Conservation (phyloP, 257 asterid genomes). For the Gentiana straminea region DNA sequence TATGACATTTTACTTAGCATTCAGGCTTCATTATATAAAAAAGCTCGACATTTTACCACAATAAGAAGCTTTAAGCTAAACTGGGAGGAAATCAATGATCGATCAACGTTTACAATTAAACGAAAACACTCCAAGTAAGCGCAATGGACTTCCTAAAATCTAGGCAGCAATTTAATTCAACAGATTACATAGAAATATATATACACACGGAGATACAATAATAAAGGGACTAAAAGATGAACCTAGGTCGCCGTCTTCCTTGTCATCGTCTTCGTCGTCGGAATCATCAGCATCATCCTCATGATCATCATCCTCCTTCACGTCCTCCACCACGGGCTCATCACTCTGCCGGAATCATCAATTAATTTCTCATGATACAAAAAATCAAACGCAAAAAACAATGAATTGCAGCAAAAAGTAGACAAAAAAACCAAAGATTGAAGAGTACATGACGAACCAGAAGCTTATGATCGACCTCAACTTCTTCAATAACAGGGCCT, state of each 20-base stretch:
- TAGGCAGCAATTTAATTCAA: too few species aligned
- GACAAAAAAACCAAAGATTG: not conserved
- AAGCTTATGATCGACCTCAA: slow-evolving; percentile 5
- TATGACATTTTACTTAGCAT: too few species aligned
- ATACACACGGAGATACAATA: not conserved
- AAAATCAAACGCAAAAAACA: not conserved
- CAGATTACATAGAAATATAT: not conserved
- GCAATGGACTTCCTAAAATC: too few species aligned
- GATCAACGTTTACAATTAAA: too few species aligned
- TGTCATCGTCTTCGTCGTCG: slow-evolving; percentile 66
- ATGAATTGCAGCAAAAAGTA: not conserved
- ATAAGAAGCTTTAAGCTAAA: too few species aligned
- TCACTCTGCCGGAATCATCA: slow-evolving; percentile 20
- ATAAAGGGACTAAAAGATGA: not conserved
- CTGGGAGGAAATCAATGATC: too few species aligned
- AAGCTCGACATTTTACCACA: too few species aligned
- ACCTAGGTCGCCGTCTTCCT: slow-evolving; percentile 54
- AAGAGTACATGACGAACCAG: not conserved
- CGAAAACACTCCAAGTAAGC: too few species aligned
- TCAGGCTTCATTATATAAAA: too few species aligned
- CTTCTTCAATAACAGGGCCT: slow-evolving; percentile 66
- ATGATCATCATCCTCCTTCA: slow-evolving; percentile 69
- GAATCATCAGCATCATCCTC: slow-evolving; percentile 57
- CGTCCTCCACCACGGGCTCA: slow-evolving; percentile 72
- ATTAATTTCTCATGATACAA: not conserved